Evolutionary conservation across 2,329 filamentous ascomycete species (phyloP), one percentile per base, ranked within the genome.

Genomic region (Colletotrichum euphorbiae): DNA sequence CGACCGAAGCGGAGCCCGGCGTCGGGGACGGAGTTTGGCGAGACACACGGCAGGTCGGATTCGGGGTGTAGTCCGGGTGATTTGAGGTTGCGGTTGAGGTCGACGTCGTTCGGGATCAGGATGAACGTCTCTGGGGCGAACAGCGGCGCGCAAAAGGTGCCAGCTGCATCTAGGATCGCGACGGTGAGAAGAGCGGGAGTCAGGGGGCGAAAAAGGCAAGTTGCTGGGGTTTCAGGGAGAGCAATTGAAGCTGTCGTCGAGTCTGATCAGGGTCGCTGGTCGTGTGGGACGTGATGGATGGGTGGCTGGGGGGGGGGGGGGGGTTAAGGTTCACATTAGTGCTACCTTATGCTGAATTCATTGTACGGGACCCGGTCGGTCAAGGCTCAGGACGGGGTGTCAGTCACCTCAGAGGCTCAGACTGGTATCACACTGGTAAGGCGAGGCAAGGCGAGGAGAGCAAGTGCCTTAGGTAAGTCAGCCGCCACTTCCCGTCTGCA

Each of bases 1-100:
- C 66, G 54, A 55, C 66, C 61, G 66, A 66, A 66, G 61, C 54
- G 54, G 54, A 59, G 61, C 54, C 36, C 54, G 66, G 61, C 66
- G 33, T 42, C 21, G 17, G 6, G 15, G 42, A 48, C 7, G 55
- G 33, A 28, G 8, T 48, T 13, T n/a, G 36, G 24, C 54, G 28
- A 42, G 42, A 59, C 40, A 38, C 15, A 45, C 19, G 33, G 6
- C 46, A 54, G 36, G 5, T 55, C 40, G 61, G 33, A 17, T 46
- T 58, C 48, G 54, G 24, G 17, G 15, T 55, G 40, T 43, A 36
- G 31, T 52, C 38, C 59, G 31, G 52, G 61, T 6, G 31, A 8
- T 9, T 46, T 46, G 33, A 60, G 42, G 48, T 33, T 24, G 40
- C 4, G 24, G n/a, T 17, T 2, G 28, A 15, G 36, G 36, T 17